Base-by-base conservation (phyloP, 108 stramenopile genomes). In the Skeletonema costatum region DNA sequence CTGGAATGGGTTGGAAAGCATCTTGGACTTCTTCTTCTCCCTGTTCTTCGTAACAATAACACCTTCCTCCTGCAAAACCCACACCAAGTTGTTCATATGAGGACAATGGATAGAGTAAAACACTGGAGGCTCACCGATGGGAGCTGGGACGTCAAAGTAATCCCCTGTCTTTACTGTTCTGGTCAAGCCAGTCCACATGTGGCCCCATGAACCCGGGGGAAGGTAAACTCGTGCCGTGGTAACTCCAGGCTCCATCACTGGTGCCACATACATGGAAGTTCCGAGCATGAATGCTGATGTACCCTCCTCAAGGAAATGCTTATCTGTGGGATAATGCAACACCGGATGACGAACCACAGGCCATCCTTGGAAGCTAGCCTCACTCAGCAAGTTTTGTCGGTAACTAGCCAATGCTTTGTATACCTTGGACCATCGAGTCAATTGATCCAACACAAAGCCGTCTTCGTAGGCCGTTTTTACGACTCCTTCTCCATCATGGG, bases 331-430 rank as follows among this genome's bases (percentile, higher is more conserved):
- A 78, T 75, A 87, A 60, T 87, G 84, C 41, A 85, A 41, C 29
- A 85, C 48, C 30, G 83, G 77, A 82, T 83, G 86, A 8, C 86
- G 65, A 66, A 85, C 83, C n/a, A 87, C 71, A 14, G 86, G 86
- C 39, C 68, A 83, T 25, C 86, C 86, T 25, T 76, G 68, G 39
- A 66, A 75, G 32, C 73, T 63, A 3, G 86, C 86, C 61, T 87
- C 86, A 21, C 41, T 78, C 33, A 82, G 68, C 25, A 87, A 44
- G 4, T 66, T 64, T 48, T 60, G 71, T 74, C 85, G 73, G 66
- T 87, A 87, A 8, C 76, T 73, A 19, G 85, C 74, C 69, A 87
- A 66, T 12, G 76, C 32, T 19, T 74, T 71, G 48, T 78, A 87
- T 12, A 87, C 77, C 2, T 44, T 51, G 7, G 80, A 66, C 70